Conservation (phyloP, 2,329 filamentous ascomycete species). For the Chrysosphaeria jannelii region DNA sequence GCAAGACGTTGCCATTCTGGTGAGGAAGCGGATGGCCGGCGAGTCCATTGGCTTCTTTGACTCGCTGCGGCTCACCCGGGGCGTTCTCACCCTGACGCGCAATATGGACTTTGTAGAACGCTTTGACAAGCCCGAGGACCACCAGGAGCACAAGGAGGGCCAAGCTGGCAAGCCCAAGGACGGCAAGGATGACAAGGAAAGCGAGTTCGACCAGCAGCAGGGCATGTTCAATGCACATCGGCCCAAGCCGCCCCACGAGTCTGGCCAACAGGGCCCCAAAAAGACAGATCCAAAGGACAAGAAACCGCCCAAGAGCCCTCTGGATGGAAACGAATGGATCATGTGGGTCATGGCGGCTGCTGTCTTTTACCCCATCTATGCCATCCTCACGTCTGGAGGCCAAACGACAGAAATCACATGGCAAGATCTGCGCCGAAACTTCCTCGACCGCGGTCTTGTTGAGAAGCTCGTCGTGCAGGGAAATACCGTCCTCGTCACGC, state of each 20-base stretch:
- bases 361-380: conserved; percentile 13
- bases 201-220: conserved; percentile 2
- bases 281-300: conserved; percentile 8
- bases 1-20: too few relatives aligned
- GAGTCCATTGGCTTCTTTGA: too few relatives aligned
- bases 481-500: conserved; percentile 41
- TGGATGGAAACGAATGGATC: conserved; percentile 21
- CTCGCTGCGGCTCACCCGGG: too few relatives aligned
- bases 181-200: conserved; percentile 6
- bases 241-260: too few relatives aligned
- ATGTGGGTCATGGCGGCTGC: conserved; percentile 13
- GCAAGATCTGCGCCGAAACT: conserved; percentile 84
- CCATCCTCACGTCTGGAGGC: conserved; percentile 13
- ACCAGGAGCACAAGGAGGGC: conserved; percentile 1
- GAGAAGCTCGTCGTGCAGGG: conserved; percentile 69
- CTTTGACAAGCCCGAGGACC: too few relatives aligned
- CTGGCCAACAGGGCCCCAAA: conserved; percentile 4
- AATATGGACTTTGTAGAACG: too few relatives aligned
- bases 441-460: conserved; percentile 84
- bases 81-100: too few relatives aligned
- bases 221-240: too few relatives aligned
- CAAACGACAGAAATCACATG: conserved; percentile 58
- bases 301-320: conserved; percentile 5
- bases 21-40: too few relatives aligned
- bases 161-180: conserved; percentile 2